Evolutionary conservation across 306 rosid genomes (phyloP).

Genomic region (Geum urbanum): DNA sequence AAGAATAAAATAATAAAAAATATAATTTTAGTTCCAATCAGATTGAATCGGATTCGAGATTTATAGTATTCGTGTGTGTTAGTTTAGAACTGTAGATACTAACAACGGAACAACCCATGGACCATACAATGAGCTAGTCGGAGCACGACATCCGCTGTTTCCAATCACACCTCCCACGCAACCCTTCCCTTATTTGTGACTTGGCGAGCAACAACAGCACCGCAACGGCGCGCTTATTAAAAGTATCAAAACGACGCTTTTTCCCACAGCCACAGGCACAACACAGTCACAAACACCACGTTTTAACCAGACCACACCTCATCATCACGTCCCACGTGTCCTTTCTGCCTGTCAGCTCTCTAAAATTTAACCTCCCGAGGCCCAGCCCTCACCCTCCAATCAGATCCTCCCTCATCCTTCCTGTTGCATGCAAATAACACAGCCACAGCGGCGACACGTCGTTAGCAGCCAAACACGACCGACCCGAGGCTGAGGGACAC

Average conservation of each 20-base stretch:
- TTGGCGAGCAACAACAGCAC: slow-evolving; percentile 15
- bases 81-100: too few relatives aligned
- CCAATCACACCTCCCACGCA: background rate
- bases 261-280: background rate
- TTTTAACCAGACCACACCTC: slow-evolving; percentile 16
- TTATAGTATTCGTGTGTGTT: too few relatives aligned
- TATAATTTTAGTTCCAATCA: too few relatives aligned
- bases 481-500: slow-evolving; percentile 17
- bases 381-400: slow-evolving; percentile 24
- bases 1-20: too few relatives aligned
- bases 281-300: slow-evolving; percentile 8
- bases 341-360: background rate
- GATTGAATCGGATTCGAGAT: too few relatives aligned
- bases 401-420: slow-evolving; percentile 21
- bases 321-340: slow-evolving; percentile 17
- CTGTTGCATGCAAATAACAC: slow-evolving; percentile 27
- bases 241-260: slow-evolving; percentile 13
- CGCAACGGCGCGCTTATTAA: slow-evolving; percentile 1
- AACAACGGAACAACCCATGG: background rate
- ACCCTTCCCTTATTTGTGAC: background rate
- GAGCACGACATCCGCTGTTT: background rate
- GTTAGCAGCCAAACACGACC: slow-evolving; percentile 43
- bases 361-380: slow-evolving; percentile 8
- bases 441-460: slow-evolving; percentile 23
- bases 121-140: background rate